Base-by-base conservation (phyloP, 1,284 basidiomycete species). In the Somion occarium region DNA sequence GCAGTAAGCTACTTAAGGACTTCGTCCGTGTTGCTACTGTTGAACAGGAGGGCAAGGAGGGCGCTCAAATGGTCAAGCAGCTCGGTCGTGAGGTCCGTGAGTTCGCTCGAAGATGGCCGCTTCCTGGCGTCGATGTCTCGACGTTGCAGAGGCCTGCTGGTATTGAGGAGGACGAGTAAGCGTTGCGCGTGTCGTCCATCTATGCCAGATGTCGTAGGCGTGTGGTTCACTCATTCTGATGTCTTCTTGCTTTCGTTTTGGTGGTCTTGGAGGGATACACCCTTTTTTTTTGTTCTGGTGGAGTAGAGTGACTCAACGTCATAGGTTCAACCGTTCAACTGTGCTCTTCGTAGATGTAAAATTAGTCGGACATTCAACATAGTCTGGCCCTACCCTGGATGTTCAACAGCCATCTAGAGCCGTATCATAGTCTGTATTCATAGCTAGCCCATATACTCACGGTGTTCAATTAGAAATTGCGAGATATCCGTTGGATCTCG, bases 1-100 rank as follows among this genome's bases (percentile, higher is more conserved):
- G 95, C 48, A 83, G 83, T 57, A 99, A 98, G 80, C 75, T 97
- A 57, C 81, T 99, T 57, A 95, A 95, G 78, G 96, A 98, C 80
- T 99, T 99, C 65, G 82, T 95, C 60, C 83, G 86, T 56, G 85
- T 86, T 41, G 93, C 92, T 44, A 87, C 85, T 27, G 75, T 73
- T 23, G 79, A 83, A 57, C 77, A 81, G 59, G 88, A 82, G 60
- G 83, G 82, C 58, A 82, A 89, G 67, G 77, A 83, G 58, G 89
- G 91, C 26, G 79, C 77, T 50, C 70, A 79, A 61, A 74, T 84
- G 65, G 91, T 98, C 48, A 77, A 77, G 64, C 73, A 83, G 60
- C 80, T 96, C 52, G 73, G 81, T 44, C 73, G 77, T 44, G 92
- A 95, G 60, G 93, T 96, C 27, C 72, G 78, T 57, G 74, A 59